Evolutionary conservation across 192 early-diverging fungal genomes (phyloP).

Genomic region (Rhizophagus sp.): DNA sequence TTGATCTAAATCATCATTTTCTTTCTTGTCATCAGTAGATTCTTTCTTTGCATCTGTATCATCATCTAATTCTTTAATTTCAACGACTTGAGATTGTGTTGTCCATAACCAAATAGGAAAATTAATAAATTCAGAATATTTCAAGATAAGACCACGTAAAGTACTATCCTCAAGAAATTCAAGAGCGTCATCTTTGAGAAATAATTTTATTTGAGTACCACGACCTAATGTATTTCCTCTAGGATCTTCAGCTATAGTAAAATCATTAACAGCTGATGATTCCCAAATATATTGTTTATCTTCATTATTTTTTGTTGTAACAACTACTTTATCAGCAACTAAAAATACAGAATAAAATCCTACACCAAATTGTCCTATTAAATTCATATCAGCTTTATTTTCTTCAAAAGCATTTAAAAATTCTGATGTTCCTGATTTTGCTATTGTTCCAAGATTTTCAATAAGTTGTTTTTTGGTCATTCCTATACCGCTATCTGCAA

Average conservation of each 20-base stretch:
- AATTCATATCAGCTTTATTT: constrained; percentile 68
- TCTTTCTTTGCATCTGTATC: constrained; percentile 33
- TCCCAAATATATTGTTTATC: constrained; percentile 93
- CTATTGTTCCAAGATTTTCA: constrained; percentile 95
- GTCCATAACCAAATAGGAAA: constrained; percentile 94
- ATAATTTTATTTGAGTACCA: constrained; percentile 91
- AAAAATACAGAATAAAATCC: constrained; percentile 98
- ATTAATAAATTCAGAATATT: constrained; percentile 96
- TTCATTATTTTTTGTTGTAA: constrained; percentile 87
- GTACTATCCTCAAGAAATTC: constrained; percentile 75
- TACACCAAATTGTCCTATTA: constrained; percentile 99
- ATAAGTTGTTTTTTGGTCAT: constrained; percentile 91
- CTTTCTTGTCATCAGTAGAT: constrained; percentile 33
- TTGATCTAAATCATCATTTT: constrained; percentile 47
- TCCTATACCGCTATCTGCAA: constrained; percentile 93
- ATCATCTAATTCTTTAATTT: constrained; percentile 48
- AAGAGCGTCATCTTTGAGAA: constrained; percentile 85
- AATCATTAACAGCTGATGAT: constrained; percentile 88
- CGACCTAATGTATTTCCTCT: constrained; percentile 87
- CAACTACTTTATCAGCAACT: constrained; percentile 92
- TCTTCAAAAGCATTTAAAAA: constrained; percentile 82
- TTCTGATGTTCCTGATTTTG: constrained; percentile 94
- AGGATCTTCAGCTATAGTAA: constrained; percentile 88
- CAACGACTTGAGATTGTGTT: constrained; percentile 59
- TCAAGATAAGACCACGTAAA: constrained; percentile 72